Percentiles rank a stretch among this genome's conserved stretches.
phyloP scores from a whole-genome alignment of 129 eudicot genomes.

The Lonicera japonica region DNA sequence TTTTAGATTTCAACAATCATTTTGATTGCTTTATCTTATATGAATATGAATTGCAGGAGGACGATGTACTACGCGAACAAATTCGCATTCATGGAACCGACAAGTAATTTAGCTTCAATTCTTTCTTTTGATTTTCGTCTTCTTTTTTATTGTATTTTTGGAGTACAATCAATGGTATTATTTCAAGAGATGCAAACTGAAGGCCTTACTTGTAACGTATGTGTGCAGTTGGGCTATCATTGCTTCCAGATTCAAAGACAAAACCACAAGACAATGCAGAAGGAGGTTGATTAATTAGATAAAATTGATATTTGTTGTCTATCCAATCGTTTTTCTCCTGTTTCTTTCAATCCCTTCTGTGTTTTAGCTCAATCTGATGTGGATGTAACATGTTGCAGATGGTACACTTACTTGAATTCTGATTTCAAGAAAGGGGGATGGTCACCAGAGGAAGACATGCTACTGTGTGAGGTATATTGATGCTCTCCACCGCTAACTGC shows the following conservation, averaged over 20 bases:
- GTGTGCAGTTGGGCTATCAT: constrained; percentile 81
- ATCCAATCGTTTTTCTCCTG: neutral
- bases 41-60: constrained; percentile 54
- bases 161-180: no score
- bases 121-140: neutral
- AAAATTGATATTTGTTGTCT: no score
- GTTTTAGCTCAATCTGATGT: constrained; percentile 4
- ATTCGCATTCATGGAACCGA: constrained; percentile 78
- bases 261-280: constrained; percentile 92
- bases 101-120: constrained; percentile 59
- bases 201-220: neutral
- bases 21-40: neutral
- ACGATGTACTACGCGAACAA: constrained; percentile 76
- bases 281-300: constrained; percentile 49
- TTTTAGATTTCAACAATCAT: neutral
- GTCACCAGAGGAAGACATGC: constrained; percentile 95
- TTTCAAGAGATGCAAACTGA: neutral
- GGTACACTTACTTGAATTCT: constrained; percentile 94
- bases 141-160: no score
- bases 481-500: neutral
- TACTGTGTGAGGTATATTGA: constrained; percentile 21
- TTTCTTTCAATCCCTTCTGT: neutral
- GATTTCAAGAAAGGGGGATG: constrained; percentile 97
- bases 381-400: constrained; percentile 39
- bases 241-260: constrained; percentile 81